Evolutionary conservation across 2,329 filamentous ascomycete genomes (phyloP), one percentile per base, ranked within the genome.

Genomic region (Zasmidium angulare): DNA sequence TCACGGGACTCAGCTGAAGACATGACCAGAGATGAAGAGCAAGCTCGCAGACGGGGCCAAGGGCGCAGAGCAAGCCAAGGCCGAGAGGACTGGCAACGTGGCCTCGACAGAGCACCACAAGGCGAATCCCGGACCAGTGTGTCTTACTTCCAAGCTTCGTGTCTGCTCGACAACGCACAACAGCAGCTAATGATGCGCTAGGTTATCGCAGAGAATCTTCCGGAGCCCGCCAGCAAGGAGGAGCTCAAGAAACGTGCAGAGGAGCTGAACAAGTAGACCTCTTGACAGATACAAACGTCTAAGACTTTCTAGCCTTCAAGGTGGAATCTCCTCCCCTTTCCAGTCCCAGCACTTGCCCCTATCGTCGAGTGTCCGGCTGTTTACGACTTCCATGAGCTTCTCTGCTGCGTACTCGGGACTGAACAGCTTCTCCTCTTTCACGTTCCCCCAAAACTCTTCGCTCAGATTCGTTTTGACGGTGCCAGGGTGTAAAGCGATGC

Each of bases 401-500:
- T 84, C 83, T 0, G 84, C 89, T 20, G 88, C 86, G 69, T 83
- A 87, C 61, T 87, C 86, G 0, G 85, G 80, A 60, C 81, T 84
- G 66, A 93, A 87, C 65, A 95, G 75, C 73, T 87, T 86, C 65
- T 83, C 79, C 49, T 79, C 75, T 68, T 79, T 79, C 46, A 89
- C 86, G 46, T 80, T 84, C 0, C 70, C 78, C 90, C 89, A 93
- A 70, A 90, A 95, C 47, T 86, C 86, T 68, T 79, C 82, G 63
- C 86, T 91, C 62, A 96, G 76, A 10, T 83, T 86, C 53, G 90
- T 95, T 77, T 83, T 86, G 51, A 95, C 90, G 1, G 90, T 95
- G 2, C 91, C 90, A 1, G 91, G 91, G 74, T 95, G 91, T 69
- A 95, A 81, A 10, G 82, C 83, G 11, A 96, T 76, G 1, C 86